A percentile compares a stretch with the other conserved stretches of the same genome.
These are phyloP conservation scores for Aspergillus proliferans DNA, from an alignment of 2,329 filamentous ascomycete genomes.

Conservation along the genomic window DNA sequence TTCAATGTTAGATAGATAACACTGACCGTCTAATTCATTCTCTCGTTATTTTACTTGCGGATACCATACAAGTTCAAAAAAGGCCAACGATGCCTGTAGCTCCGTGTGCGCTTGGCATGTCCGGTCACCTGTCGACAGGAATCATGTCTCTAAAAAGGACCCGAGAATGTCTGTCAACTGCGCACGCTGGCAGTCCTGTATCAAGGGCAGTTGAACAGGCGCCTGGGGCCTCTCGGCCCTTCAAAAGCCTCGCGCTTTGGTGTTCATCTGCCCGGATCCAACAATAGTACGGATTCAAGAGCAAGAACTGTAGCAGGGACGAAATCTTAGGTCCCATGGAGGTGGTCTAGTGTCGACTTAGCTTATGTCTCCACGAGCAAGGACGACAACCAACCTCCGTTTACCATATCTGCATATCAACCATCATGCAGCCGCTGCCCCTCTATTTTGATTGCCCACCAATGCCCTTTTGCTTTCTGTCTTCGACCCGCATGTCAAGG, in stretches of 20 bases:
- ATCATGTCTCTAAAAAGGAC: too few relatives aligned
- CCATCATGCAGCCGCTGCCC: conserved; percentile 6
- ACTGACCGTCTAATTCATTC: not conserved
- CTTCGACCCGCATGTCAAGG: conserved; percentile 38
- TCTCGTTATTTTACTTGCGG: not conserved
- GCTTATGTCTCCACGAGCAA: too few relatives aligned
- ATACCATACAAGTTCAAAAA: too few relatives aligned
- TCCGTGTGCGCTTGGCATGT: too few relatives aligned
- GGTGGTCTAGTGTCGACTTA: not conserved
- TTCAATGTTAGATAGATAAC: conserved; percentile 2
- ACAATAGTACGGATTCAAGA: not conserved
- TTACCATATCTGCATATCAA: not conserved
- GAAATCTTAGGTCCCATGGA: too few relatives aligned
- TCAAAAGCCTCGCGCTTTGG: not conserved
- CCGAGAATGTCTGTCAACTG: too few relatives aligned
- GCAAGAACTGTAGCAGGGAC: not conserved
- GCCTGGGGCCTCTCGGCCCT: not conserved
- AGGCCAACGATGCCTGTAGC: too few relatives aligned
- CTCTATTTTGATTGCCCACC: not conserved
- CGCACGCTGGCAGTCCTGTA: not conserved
- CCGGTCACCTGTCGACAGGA: too few relatives aligned
- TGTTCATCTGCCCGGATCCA: not conserved
- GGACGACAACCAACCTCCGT: too few relatives aligned
- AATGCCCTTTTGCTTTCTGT: conserved; percentile 32
- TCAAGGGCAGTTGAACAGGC: not conserved